These are phyloP conservation scores for Pyrenopolyporus hunteri DNA, from an alignment of 495 filamentous ascomycete genomes.

Conservation along the genomic window DNA sequence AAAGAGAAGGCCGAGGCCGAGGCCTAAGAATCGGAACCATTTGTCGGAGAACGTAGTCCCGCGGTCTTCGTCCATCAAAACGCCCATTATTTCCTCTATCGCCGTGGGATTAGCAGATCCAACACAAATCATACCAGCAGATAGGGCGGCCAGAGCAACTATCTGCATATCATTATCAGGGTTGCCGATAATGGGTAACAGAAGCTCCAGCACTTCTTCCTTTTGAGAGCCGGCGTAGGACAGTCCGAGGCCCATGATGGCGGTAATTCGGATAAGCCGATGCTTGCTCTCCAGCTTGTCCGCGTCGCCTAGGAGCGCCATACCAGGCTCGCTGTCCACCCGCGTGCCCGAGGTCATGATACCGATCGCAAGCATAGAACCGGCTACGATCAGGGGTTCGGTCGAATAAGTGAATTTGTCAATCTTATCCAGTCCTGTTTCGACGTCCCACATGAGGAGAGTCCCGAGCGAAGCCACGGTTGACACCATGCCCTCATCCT, in stretches of 20 bases:
- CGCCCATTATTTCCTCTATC: slow-evolving; percentile 84
- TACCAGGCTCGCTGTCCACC: slow-evolving; percentile 81
- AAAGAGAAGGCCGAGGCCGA: slow-evolving; percentile 92
- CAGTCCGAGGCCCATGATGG: slow-evolving; percentile 94
- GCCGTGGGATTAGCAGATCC: slow-evolving; percentile 89
- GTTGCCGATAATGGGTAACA: slow-evolving; percentile 87
- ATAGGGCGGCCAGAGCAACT: slow-evolving; percentile 93
- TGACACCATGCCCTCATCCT: slow-evolving; percentile 96
- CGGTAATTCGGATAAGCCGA: slow-evolving; percentile 73
- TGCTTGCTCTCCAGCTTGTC: slow-evolving; percentile 80
- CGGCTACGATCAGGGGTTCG: slow-evolving; percentile 88
- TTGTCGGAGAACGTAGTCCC: slow-evolving; percentile 90
- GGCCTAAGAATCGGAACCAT: slow-evolving; percentile 94
- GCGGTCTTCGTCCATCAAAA: slow-evolving; percentile 89
- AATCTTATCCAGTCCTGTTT: slow-evolving; percentile 85
- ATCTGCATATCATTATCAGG: slow-evolving; percentile 87
- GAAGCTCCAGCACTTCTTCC: slow-evolving; percentile 76
- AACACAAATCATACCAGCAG: slow-evolving; percentile 89
- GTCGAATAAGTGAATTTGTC: slow-evolving; percentile 86
- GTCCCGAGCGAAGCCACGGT: slow-evolving; percentile 92
- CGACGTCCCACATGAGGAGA: slow-evolving; percentile 88
- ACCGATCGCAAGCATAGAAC: slow-evolving; percentile 86
- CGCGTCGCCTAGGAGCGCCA: slow-evolving; percentile 80
- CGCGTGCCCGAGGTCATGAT: slow-evolving; percentile 92
- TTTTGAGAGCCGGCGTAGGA: slow-evolving; percentile 92